Evolutionary conservation across 805 yeast species (phyloP).

Genomic region (Debaryomyces castellii): DNA sequence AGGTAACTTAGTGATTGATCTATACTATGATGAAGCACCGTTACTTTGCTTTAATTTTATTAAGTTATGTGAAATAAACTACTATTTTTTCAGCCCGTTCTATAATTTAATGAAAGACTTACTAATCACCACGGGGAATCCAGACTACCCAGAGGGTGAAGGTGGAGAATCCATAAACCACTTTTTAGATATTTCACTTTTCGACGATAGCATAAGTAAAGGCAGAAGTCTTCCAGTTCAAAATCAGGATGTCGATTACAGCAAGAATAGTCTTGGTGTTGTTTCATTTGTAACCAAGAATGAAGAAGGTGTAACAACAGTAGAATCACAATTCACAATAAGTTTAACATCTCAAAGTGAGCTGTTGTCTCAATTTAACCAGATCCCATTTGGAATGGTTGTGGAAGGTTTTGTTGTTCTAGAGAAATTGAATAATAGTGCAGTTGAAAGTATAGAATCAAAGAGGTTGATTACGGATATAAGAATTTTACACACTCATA

Average conservation of each 20-base stretch:
- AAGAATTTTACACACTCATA: constrained; percentile 49
- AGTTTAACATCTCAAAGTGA: constrained; percentile 2
- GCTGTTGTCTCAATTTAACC: neutral
- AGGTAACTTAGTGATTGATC: constrained; percentile 53
- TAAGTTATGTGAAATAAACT: constrained; percentile 51
- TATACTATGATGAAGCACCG: constrained; percentile 34
- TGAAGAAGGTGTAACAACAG: neutral
- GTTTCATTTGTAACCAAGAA: constrained; percentile 11
- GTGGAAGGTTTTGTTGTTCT: constrained; percentile 50
- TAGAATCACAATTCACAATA: constrained; percentile 15
- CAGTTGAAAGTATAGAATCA: constrained; percentile 31
- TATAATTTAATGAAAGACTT: constrained; percentile 40
- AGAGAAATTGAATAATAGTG: constrained; percentile 40
- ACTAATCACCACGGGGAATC: constrained; percentile 48
- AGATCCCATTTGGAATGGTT: constrained; percentile 47
- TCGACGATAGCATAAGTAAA: neutral
- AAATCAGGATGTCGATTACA: neutral
- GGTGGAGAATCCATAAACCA: constrained; percentile 9
- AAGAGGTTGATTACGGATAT: constrained; percentile 20
- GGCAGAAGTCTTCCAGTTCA: constrained; percentile 2
- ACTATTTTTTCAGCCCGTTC: constrained; percentile 53
- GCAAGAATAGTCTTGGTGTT: constrained; percentile 9
- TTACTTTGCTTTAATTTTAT: constrained; percentile 47
- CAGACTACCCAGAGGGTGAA: constrained; percentile 36
- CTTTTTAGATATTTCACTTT: constrained; percentile 5